These are phyloP conservation scores for Hygrophorus pudorinus DNA, from an alignment of 768 basidiomycete species.

Conservation along the genomic window DNA sequence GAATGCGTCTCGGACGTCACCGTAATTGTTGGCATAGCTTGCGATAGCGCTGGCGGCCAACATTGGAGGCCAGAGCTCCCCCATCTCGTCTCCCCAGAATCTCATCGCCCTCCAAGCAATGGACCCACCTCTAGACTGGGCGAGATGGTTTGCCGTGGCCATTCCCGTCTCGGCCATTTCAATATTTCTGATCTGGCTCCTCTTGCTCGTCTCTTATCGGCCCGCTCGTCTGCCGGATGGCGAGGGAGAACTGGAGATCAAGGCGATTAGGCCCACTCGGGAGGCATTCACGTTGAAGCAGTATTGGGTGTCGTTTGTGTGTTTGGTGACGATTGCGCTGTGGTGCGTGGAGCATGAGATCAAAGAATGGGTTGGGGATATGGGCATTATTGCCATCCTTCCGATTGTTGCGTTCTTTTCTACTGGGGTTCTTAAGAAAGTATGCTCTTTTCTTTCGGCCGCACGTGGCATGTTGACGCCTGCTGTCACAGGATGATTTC, in stretches of 20 bases:
- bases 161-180: conserved; percentile 85
- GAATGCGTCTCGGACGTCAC: background rate
- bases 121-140: conserved; percentile 83
- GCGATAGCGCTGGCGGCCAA: conserved; percentile 98
- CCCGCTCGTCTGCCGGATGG: conserved; percentile 65
- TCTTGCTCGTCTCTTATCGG: conserved; percentile 75
- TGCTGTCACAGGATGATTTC: conserved; percentile 67
- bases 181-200: conserved; percentile 83
- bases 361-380: conserved; percentile 76
- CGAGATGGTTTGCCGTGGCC: conserved; percentile 87
- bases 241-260: conserved; percentile 73
- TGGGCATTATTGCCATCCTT: conserved; percentile 94
- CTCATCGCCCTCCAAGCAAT: conserved; percentile 85
- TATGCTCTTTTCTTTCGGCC: conserved; percentile 16
- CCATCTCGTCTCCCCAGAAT: conserved; percentile 97
- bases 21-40: conserved; percentile 40
- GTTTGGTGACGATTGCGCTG: conserved; percentile 71
- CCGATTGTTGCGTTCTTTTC: conserved; percentile 92
- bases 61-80: conserved; percentile 94
- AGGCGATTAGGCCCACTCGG: conserved; percentile 70
- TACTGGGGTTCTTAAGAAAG: conserved; percentile 90
- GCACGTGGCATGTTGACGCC: background rate
- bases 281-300: conserved; percentile 80
- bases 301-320: conserved; percentile 82
- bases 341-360: conserved; percentile 87